Evolutionary conservation across 495 filamentous ascomycete genomes (phyloP).

Genomic region (Lindgomyces ingoldianus): DNA sequence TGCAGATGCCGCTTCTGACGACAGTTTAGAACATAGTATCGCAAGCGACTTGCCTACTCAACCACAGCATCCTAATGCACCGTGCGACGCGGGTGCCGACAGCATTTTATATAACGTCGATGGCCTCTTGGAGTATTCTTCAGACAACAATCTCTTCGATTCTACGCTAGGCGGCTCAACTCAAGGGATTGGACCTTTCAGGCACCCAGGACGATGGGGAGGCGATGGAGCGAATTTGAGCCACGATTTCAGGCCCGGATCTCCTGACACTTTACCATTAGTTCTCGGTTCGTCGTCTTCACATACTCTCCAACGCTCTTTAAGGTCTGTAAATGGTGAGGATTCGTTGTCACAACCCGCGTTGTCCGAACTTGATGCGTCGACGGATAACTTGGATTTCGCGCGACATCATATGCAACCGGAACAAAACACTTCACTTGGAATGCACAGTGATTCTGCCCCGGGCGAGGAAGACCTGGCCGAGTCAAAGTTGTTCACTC

Average conservation of each 20-base stretch:
- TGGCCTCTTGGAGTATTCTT: conserved; percentile 31
- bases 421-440: neutral
- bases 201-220: neutral
- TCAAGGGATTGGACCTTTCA: neutral
- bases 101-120: conserved; percentile 35
- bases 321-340: neutral
- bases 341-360: neutral
- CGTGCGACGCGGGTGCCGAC: conserved; percentile 16
- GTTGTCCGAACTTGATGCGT: neutral
- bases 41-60: neutral
- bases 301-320: neutral
- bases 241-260: neutral
- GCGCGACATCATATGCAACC: conserved; percentile 8
- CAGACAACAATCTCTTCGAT: conserved; percentile 26
- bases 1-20: conserved; percentile 36
- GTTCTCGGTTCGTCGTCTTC: neutral
- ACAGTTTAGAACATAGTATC: conserved; percentile 23
- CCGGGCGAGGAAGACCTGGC: conserved; percentile 47
- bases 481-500: conserved; percentile 78
- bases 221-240: conserved; percentile 18
- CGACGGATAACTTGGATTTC: conserved; percentile 27
- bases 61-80: conserved; percentile 8
- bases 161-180: conserved; percentile 5
- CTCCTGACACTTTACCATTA: neutral
- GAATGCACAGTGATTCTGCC: conserved; percentile 2